phyloP scores from a whole-genome alignment of 1,284 basidiomycete genomes.

The Rhodotorula sp. region DNA sequence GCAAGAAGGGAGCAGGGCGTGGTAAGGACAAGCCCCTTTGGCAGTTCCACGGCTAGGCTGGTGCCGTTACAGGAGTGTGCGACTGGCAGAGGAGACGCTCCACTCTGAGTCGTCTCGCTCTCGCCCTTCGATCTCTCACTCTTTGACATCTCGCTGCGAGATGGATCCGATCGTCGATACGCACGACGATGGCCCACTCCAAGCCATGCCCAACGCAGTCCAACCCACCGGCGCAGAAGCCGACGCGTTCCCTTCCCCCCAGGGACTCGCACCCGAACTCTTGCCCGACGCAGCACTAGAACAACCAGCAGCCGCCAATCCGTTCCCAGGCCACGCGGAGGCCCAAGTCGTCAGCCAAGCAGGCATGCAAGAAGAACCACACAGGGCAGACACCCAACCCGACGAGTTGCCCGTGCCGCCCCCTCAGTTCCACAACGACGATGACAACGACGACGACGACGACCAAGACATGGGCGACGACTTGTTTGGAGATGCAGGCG shows the following conservation, averaged over 20 bases:
- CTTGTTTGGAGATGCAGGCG: slow-evolving; percentile 65
- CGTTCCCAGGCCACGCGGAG: neutral
- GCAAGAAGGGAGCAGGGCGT: no score
- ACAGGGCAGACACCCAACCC: neutral
- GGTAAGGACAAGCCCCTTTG: no score
- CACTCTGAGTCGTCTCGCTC: no score
- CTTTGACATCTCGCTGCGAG: no score
- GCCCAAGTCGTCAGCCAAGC: neutral
- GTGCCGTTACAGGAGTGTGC: no score
- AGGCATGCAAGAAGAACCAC: neutral
- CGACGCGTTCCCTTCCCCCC: no score
- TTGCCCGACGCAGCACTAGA: slow-evolving; percentile 10
- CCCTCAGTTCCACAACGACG: neutral
- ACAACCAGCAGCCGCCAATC: slow-evolving; percentile 5
- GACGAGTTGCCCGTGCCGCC: slow-evolving; percentile 16
- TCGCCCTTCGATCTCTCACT: no score
- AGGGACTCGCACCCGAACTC: slow-evolving; percentile 22
- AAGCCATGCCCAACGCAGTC: slow-evolving; percentile 19
- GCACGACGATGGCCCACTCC: slow-evolving; percentile 3
- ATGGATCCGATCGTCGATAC: slow-evolving; percentile 25
- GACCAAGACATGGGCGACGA: slow-evolving; percentile 55
- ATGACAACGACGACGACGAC: slow-evolving; percentile 46
- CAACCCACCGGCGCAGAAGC: slow-evolving; percentile 5
- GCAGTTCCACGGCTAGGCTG: no score
- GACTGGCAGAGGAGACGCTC: no score